Evolutionary conservation across 768 basidiomycete species (phyloP), one percentile per base, ranked within the genome.

Genomic region (Pleurotus djamor): DNA sequence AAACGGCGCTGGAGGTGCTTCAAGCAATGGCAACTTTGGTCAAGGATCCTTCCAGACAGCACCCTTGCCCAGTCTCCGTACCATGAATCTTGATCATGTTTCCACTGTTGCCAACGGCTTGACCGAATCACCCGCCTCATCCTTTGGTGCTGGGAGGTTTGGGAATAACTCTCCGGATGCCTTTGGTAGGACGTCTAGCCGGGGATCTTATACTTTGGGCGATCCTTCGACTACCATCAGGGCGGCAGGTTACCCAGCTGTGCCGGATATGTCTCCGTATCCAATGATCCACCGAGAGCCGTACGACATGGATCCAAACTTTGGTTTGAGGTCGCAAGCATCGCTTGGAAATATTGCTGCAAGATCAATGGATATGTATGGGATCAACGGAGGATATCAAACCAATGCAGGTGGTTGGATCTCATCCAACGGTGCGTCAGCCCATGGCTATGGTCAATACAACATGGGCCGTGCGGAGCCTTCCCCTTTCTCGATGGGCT

Each of bases 121-220:
- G 35, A 81, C 87, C 13, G 86, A 88, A 60, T 91, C 91, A 7
- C 88, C 89, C 2, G 82, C 87, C 2, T 91, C 91, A 1, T 88
- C 89, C 3, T 81, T 90, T 45, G 82, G 87, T 60, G 83, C 78
- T 33, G 83, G 81, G 34, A 74, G 85, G 61, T 88, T 89, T 67
- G 79, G 82, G 48, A 83, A 85, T 62, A 79, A 77, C 16, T 91
- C 90, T 35, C 90, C 91, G 0, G 91, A 92, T 70, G 73, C 77
- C 6, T 83, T 88, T 63, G 80, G 83, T 21, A 78, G 81, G 58
- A 71, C 75, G 36, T 69, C 63, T 21, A 78, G 73, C 41, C 41
- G 54, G 32, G 70, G 72, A 37, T 68, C 74, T 34, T 77, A 77
- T 60, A 64, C 70, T 38, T 61, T 63, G 17, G 64, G 57, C n/a